These are phyloP conservation scores for Scheffersomyces lignosus DNA, from an alignment of 805 yeast species.

Conservation along the genomic window DNA sequence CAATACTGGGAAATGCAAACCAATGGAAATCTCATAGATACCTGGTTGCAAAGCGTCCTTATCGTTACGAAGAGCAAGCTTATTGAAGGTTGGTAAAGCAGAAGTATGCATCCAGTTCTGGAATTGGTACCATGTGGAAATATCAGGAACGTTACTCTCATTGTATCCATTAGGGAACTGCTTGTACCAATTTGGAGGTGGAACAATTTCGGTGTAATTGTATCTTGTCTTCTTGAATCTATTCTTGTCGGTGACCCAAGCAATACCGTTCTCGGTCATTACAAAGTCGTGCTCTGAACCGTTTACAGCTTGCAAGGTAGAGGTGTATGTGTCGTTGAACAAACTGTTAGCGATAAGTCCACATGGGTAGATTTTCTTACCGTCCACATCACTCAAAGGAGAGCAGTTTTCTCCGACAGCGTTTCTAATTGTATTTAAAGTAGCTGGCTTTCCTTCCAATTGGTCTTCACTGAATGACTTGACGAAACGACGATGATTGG, in stretches of 20 bases:
- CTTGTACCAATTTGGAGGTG: slow-evolving; percentile 49
- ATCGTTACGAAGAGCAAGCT: slow-evolving; percentile 61
- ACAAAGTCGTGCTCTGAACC: slow-evolving; percentile 29
- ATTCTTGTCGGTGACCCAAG: slow-evolving; percentile 40
- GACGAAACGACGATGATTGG: slow-evolving; percentile 45
- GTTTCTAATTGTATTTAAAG: slow-evolving; percentile 31
- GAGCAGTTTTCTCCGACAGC: slow-evolving; percentile 47
- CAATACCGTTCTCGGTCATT: slow-evolving; percentile 40
- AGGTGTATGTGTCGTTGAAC: slow-evolving; percentile 67
- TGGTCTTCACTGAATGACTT: slow-evolving; percentile 47
- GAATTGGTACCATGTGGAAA: slow-evolving; percentile 43
- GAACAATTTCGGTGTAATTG: slow-evolving; percentile 36
- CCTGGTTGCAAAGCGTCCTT: slow-evolving; percentile 56
- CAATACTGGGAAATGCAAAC: slow-evolving; percentile 77
- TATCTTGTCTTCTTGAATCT: slow-evolving; percentile 44
- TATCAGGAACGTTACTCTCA: slow-evolving; percentile 43
- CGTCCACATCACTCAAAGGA: slow-evolving; percentile 41
- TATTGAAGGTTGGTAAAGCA: slow-evolving; percentile 42
- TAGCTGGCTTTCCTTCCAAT: slow-evolving; percentile 40
- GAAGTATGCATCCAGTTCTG: slow-evolving; percentile 50
- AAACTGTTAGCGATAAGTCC: slow-evolving; percentile 80
- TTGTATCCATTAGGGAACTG: slow-evolving; percentile 44
- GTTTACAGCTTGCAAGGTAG: slow-evolving; percentile 36
- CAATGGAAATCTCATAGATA: slow-evolving; percentile 61
- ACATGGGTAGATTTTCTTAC: slow-evolving; percentile 70